Evolutionary conservation across 2,329 filamentous ascomycete genomes (phyloP).

Genomic region (Knufia fluminis): DNA sequence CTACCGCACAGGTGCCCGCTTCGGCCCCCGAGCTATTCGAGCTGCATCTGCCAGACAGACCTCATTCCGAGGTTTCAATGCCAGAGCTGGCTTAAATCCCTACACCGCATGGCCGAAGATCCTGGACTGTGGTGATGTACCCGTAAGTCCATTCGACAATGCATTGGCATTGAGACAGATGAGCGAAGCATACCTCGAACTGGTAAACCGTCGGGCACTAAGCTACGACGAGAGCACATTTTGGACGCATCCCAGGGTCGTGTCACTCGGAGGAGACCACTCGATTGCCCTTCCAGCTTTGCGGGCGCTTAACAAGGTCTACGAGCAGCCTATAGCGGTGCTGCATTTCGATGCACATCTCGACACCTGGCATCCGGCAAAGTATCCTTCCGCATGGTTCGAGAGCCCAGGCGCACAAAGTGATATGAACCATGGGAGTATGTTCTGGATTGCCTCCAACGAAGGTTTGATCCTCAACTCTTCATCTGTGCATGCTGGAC

Average conservation of each 20-base stretch:
- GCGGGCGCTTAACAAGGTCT: conserved; percentile 53
- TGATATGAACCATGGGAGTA: conserved; percentile 78
- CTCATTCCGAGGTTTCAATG: conserved; percentile 71
- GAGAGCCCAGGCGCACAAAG: conserved; percentile 44
- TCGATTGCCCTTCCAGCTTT: conserved; percentile 61
- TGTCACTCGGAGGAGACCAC: conserved; percentile 67
- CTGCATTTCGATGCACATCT: conserved; percentile 72
- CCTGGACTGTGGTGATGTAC: conserved; percentile 85
- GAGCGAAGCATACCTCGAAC: conserved; percentile 67
- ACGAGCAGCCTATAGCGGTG: conserved; percentile 56
- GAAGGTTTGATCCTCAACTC: conserved; percentile 70
- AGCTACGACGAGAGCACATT: conserved; percentile 26
- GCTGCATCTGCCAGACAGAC: conserved; percentile 75
- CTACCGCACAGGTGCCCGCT: conserved; percentile 54
- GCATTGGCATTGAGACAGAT: conserved; percentile 71
- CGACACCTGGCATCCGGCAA: conserved; percentile 72
- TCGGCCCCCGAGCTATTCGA: conserved; percentile 80
- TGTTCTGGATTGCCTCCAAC: conserved; percentile 80
- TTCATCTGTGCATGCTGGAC: conserved; percentile 70
- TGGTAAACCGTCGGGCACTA: conserved; percentile 40
- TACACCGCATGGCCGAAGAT: conserved; percentile 70
- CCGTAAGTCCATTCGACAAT: conserved; percentile 80
- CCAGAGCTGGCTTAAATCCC: conserved; percentile 72
- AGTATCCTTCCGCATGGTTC: conserved; percentile 70
- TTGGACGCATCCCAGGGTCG: conserved; percentile 41